phyloP scores from a whole-genome alignment of 2,329 filamentous ascomycete species.

The Pyrenophora teres region DNA sequence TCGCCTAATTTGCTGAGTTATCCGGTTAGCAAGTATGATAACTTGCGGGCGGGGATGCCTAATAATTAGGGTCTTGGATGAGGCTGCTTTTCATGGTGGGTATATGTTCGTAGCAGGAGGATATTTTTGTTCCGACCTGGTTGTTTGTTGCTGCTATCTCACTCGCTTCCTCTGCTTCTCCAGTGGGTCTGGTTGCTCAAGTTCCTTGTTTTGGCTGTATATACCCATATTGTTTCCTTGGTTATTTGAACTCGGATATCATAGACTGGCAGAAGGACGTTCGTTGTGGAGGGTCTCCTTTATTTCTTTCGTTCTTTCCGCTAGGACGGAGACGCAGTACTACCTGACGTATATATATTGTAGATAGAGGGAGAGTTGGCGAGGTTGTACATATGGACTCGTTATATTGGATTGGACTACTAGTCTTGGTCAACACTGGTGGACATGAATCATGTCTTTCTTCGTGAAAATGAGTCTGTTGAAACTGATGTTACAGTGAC shows the following conservation, averaged over 20 bases:
- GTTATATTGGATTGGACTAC: too few relatives aligned
- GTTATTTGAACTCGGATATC: background rate
- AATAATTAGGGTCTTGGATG: conserved; percentile 16
- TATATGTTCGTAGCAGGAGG: too few relatives aligned
- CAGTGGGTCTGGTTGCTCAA: background rate
- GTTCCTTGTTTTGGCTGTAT: background rate
- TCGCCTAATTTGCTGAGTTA: conserved; percentile 65
- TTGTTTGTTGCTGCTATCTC: background rate
- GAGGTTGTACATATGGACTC: too few relatives aligned
- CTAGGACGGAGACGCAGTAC: background rate
- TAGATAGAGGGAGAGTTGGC: background rate
- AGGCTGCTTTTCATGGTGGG: too few relatives aligned
- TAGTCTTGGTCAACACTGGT: too few relatives aligned
- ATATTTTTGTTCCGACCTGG: background rate
- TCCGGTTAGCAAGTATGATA: conserved; percentile 72
- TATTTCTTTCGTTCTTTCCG: background rate
- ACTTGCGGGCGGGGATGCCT: conserved; percentile 52
- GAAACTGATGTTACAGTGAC: too few relatives aligned
- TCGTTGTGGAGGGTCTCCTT: background rate
- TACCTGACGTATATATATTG: background rate
- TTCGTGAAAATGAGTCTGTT: too few relatives aligned
- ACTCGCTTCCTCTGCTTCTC: background rate
- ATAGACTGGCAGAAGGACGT: too few relatives aligned
- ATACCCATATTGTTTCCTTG: background rate
- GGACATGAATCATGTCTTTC: too few relatives aligned